phyloP scores from a whole-genome alignment of 2,329 filamentous ascomycete genomes.

The Cladosporium colombiae region DNA sequence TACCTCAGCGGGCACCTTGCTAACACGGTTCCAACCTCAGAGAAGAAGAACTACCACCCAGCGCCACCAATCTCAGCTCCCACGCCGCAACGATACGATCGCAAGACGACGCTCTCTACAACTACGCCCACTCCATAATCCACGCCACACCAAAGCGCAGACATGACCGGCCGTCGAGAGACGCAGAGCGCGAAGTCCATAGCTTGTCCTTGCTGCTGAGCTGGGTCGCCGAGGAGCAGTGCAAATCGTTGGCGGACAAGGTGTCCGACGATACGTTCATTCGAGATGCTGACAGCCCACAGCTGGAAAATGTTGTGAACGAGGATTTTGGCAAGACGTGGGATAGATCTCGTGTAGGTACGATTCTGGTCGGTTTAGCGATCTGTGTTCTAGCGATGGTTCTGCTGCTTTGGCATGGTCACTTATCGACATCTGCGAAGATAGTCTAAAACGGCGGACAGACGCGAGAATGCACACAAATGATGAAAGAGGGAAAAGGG shows the following conservation, averaged over 20 bases:
- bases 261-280: neutral
- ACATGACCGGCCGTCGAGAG: neutral
- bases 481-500: neutral
- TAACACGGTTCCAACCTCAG: neutral
- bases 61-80: neutral
- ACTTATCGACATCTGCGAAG: neutral
- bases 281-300: neutral
- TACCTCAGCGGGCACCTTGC: neutral
- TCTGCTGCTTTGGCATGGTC: neutral
- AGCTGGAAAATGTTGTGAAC: neutral
- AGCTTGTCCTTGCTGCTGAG: neutral
- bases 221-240: neutral
- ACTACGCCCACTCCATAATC: neutral
- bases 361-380: neutral
- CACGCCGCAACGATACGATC: neutral
- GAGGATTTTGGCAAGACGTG: neutral
- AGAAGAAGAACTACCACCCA: neutral
- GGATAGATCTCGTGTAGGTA: neutral
- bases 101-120: neutral
- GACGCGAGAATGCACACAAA: neutral
- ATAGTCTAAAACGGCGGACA: neutral
- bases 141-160: neutral
- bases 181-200: neutral
- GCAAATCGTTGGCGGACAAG: neutral
- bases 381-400: neutral